Evolutionary conservation across 805 yeast species (phyloP).

Genomic region (Zygosaccharomyces bailii): DNA sequence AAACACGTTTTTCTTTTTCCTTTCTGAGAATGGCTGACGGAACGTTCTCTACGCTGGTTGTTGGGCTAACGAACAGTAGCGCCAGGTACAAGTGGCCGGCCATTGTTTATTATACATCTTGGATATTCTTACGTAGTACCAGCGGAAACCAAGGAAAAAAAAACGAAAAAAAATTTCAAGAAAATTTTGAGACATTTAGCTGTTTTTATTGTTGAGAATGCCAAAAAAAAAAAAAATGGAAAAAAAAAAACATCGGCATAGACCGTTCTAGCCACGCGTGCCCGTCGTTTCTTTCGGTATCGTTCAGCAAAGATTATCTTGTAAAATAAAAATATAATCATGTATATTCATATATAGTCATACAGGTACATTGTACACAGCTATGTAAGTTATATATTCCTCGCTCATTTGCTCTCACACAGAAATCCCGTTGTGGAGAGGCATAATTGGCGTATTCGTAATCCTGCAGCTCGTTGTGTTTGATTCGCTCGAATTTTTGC

Average conservation of each 20-base stretch:
- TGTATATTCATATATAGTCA: neutral
- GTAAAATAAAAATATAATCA: too few species aligned
- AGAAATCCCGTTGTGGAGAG: too few species aligned
- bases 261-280: neutral
- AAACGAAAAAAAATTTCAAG: neutral
- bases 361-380: neutral
- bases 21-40: neutral
- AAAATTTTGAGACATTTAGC: neutral
- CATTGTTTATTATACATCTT: neutral
- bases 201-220: too few species aligned
- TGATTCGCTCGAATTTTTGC: neutral
- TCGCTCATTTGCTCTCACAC: too few species aligned
- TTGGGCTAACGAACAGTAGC: too few species aligned
- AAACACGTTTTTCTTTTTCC: neutral
- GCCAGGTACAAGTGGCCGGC: too few species aligned
- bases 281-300: neutral
- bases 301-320: neutral
- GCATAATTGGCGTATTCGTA: neutral
- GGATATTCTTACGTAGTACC: neutral
- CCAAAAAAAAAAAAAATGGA: neutral
- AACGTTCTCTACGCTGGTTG: neutral
- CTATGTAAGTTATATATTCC: too few species aligned
- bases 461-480: neutral
- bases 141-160: neutral
- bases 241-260: neutral